Conservation (phyloP, 495 filamentous ascomycete genomes). For the Delitschia confertaspora region DNA sequence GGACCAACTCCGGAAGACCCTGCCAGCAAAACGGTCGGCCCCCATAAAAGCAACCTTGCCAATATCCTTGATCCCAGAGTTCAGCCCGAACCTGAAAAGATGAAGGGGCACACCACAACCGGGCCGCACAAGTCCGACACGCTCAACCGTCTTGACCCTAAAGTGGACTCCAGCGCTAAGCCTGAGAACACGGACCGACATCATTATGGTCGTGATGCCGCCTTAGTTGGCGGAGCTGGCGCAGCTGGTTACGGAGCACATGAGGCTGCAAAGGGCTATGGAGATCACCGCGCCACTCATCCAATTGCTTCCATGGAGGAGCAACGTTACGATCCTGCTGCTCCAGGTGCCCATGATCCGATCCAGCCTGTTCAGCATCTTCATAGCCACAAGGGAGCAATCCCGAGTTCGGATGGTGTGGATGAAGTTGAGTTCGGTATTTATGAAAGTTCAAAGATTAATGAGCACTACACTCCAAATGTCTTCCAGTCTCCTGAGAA, state of each 20-base stretch:
- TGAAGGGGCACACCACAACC: slow-evolving; percentile 18
- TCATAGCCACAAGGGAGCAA: no score
- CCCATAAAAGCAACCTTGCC: slow-evolving; percentile 23
- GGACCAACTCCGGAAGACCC: slow-evolving; percentile 10
- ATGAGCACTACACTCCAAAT: no score
- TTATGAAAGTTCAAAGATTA: no score
- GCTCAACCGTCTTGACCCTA: slow-evolving; percentile 22
- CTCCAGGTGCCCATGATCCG: slow-evolving; percentile 10
- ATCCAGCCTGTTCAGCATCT: background rate
- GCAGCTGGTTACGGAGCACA: slow-evolving; percentile 20
- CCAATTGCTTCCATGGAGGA: slow-evolving; percentile 12
- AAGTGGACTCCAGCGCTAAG: slow-evolving; percentile 1
- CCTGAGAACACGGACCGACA: slow-evolving; percentile 9
- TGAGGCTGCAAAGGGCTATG: slow-evolving; percentile 12
- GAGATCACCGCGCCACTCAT: slow-evolving; percentile 13
- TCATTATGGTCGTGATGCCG: slow-evolving; percentile 30
- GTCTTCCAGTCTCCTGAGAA: no score
- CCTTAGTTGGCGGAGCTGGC: slow-evolving; percentile 18
- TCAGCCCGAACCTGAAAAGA: slow-evolving; percentile 25
- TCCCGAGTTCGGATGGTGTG: no score
- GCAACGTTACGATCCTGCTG: slow-evolving; percentile 17
- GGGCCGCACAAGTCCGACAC: slow-evolving; percentile 19
- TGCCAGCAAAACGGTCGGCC: slow-evolving; percentile 20
- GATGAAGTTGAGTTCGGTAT: no score
- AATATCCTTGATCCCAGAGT: slow-evolving; percentile 29